Percentiles rank a stretch among this genome's conserved stretches.
These are phyloP conservation scores for Remersonia thermophila DNA, from an alignment of 2,329 filamentous ascomycete genomes.

Conservation along the genomic window DNA sequence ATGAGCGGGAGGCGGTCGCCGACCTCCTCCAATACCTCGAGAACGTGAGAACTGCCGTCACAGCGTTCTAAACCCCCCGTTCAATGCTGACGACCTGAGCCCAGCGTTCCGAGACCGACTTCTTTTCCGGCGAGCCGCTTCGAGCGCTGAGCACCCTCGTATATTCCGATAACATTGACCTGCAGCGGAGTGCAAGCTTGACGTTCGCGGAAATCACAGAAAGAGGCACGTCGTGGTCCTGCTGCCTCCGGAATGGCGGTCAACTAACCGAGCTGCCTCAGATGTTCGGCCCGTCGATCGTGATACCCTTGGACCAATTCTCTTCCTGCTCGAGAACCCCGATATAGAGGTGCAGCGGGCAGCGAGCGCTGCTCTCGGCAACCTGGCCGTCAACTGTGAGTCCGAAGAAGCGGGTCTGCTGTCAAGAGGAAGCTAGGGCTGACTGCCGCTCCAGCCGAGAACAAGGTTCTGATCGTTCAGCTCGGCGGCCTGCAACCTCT, in stretches of 20 bases:
- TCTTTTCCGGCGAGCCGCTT: slow-evolving; percentile 92
- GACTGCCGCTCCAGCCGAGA: slow-evolving; percentile 59
- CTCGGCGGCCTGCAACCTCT: slow-evolving; percentile 81
- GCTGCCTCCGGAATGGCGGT: no score
- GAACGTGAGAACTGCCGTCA: slow-evolving; percentile 54
- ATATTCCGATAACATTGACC: slow-evolving; percentile 96
- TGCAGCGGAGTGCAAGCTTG: slow-evolving; percentile 91
- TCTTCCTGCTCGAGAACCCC: slow-evolving; percentile 85
- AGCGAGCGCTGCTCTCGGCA: slow-evolving; percentile 88
- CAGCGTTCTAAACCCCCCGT: slow-evolving; percentile 3
- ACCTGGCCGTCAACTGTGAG: slow-evolving; percentile 93
- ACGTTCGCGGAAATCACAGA: slow-evolving; percentile 99
- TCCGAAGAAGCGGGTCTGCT: not conserved
- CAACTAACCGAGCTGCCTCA: slow-evolving; percentile 27
- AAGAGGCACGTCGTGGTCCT: slow-evolving; percentile 52
- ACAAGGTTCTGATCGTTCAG: slow-evolving; percentile 92
- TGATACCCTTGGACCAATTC: slow-evolving; percentile 88
- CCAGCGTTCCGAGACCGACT: slow-evolving; percentile 90
- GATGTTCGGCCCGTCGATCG: slow-evolving; percentile 95
- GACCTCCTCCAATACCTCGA: slow-evolving; percentile 92
- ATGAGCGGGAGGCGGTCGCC: slow-evolving; percentile 91
- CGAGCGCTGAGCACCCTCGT: slow-evolving; percentile 89
- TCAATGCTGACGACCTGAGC: slow-evolving; percentile 20
- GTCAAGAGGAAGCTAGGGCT: slow-evolving; percentile 20
- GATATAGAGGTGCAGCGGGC: slow-evolving; percentile 97